Conservation (phyloP, 768 basidiomycete species). For the Jaapia argillacea region DNA sequence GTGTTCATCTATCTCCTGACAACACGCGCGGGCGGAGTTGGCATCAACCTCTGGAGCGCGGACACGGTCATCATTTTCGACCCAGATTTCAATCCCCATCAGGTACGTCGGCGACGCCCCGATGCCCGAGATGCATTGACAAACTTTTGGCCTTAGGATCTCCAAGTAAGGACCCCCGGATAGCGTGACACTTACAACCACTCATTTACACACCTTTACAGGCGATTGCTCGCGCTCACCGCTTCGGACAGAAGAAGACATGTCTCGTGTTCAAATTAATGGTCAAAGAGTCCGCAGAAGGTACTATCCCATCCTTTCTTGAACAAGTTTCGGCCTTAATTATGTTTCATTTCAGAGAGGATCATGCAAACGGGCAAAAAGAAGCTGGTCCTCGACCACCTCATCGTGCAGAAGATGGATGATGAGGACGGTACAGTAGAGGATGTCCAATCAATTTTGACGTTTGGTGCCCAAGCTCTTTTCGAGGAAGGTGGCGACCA, state of each 20-base stretch:
- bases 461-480: constrained; percentile 79
- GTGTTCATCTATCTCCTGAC: constrained; percentile 87
- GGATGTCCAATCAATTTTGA: constrained; percentile 82
- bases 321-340: background rate
- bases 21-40: constrained; percentile 89
- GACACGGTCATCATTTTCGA: constrained; percentile 89
- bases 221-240: constrained; percentile 92
- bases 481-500: constrained; percentile 56
- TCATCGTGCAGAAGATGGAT: constrained; percentile 95
- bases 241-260: constrained; percentile 91
- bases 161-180: constrained; percentile 53
- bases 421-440: constrained; percentile 66
- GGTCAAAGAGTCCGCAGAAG: constrained; percentile 91
- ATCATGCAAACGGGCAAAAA: constrained; percentile 93
- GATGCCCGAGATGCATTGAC: too few relatives aligned
- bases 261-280: constrained; percentile 94
- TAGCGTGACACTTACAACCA: background rate
- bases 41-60: constrained; percentile 82
- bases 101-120: too few relatives aligned
- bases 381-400: constrained; percentile 88
- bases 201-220: constrained; percentile 20
- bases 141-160: too few relatives aligned
- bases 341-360: constrained; percentile 43
- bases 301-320: constrained; percentile 22
- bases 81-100: constrained; percentile 98